phyloP scores from a whole-genome alignment of 371 early-diverging fungal genomes.

The Dinochytrium kinnereticum region DNA sequence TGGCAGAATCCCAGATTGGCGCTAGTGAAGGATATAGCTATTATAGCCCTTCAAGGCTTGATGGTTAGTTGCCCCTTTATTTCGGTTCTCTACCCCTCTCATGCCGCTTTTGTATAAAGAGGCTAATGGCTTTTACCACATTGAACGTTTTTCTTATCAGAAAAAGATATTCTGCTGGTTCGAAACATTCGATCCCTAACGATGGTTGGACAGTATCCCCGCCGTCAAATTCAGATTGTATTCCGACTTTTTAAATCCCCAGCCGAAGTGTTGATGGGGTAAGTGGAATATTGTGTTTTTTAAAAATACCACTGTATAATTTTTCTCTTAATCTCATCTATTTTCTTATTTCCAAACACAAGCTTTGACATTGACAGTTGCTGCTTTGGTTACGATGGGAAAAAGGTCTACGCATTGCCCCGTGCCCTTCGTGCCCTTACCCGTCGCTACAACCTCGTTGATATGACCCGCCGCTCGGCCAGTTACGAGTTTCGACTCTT shows the following conservation, averaged over 20 bases:
- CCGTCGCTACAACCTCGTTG: conserved; percentile 29
- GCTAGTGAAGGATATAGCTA: too few species aligned
- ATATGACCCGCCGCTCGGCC: conserved; percentile 32
- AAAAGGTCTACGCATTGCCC: conserved; percentile 27
- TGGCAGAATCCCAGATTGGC: too few species aligned
- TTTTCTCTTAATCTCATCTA: background rate
- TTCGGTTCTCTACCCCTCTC: too few species aligned
- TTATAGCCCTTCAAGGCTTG: too few species aligned
- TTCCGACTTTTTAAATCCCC: conserved; percentile 36
- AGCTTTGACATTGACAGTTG: conserved; percentile 38
- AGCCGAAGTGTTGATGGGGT: conserved; percentile 35
- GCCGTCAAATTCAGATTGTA: conserved; percentile 32
- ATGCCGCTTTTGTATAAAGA: background rate
- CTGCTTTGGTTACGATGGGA: conserved; percentile 34
- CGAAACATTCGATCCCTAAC: conserved; percentile 24
- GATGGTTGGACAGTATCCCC: conserved; percentile 33
- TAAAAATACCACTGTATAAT: too few species aligned
- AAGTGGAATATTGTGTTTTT: too few species aligned
- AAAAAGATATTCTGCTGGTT: conserved; percentile 1
- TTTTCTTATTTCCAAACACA: background rate
- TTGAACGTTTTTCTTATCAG: background rate
- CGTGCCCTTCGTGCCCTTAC: conserved; percentile 25
- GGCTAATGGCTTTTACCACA: background rate
- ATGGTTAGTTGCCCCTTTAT: too few species aligned
- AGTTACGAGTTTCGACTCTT: conserved; percentile 35